Conservation (phyloP, 164 flowering plant genomes). For the Magnolia sinica region DNA sequence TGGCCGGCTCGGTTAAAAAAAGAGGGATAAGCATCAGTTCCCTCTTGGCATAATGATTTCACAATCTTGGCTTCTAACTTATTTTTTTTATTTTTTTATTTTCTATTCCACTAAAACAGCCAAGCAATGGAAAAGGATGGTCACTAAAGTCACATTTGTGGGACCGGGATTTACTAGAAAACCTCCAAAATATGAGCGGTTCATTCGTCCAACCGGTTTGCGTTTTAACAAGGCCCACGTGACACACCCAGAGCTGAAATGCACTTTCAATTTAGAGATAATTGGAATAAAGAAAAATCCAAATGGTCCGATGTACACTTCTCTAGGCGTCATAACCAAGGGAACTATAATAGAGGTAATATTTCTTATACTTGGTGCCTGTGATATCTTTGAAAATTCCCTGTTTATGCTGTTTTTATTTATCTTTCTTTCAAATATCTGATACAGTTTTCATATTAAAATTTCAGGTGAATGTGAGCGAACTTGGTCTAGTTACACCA, state of each 20-base stretch:
- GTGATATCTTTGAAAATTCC: background rate
- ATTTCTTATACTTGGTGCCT: background rate
- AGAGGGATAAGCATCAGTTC: too few species aligned
- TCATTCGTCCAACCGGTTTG: constrained; percentile 86
- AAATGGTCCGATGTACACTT: constrained; percentile 91
- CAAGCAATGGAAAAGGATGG: constrained; percentile 99
- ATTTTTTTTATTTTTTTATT: too few species aligned
- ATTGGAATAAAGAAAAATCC: constrained; percentile 97
- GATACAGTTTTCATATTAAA: background rate
- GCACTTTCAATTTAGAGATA: constrained; percentile 93
- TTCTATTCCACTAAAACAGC: constrained; percentile 36
- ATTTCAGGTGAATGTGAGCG: constrained; percentile 84
- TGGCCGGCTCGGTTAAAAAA: too few species aligned
- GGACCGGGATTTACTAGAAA: constrained; percentile 92
- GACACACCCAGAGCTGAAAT: constrained; percentile 94
- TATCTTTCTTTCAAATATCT: background rate
- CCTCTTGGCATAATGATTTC: too few species aligned
- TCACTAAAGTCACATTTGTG: constrained; percentile 92
- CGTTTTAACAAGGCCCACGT: constrained; percentile 95
- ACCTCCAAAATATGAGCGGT: constrained; percentile 97
- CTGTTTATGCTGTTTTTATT: background rate
- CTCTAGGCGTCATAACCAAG: constrained; percentile 90
- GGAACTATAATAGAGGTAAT: constrained; percentile 95
- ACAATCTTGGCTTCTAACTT: too few species aligned
- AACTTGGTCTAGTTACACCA: constrained; percentile 94